phyloP scores from a whole-genome alignment of 106 monocot species.

The Allium cepa region DNA sequence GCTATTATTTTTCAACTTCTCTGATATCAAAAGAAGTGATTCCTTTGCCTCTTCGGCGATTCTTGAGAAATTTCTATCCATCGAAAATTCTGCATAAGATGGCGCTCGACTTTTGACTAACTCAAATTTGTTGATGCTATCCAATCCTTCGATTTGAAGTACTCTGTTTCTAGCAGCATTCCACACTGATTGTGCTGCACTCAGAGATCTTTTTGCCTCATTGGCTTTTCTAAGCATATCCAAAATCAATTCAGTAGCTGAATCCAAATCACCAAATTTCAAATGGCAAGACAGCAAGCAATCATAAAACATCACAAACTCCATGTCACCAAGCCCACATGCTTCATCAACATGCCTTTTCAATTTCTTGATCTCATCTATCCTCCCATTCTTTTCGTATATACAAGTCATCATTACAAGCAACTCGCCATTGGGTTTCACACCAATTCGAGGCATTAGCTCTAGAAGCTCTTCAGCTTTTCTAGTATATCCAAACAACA shows the following conservation, averaged over 20 bases:
- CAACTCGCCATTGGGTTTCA: slow-evolving; percentile 49
- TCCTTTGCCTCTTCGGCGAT: slow-evolving; percentile 56
- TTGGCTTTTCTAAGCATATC: slow-evolving; percentile 75
- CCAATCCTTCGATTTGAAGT: slow-evolving; percentile 4
- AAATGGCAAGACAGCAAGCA: slow-evolving; percentile 81
- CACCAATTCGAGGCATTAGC: slow-evolving; percentile 67
- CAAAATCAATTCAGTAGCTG: slow-evolving; percentile 59
- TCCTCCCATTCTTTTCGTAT: slow-evolving; percentile 77
- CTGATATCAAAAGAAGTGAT: slow-evolving; percentile 34
- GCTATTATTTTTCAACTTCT: slow-evolving; percentile 41
- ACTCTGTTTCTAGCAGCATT: slow-evolving; percentile 32
- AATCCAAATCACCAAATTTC: slow-evolving; percentile 66
- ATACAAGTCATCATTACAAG: slow-evolving; percentile 73
- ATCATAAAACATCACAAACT: slow-evolving; percentile 72
- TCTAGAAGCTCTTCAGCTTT: slow-evolving; percentile 85
- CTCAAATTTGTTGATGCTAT: slow-evolving; percentile 11
- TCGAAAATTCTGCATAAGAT: slow-evolving; percentile 49
- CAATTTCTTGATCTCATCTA: slow-evolving; percentile 68
- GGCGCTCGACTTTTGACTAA: slow-evolving; percentile 29
- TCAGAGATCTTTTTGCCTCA: slow-evolving; percentile 64
- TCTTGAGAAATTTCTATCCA: slow-evolving; percentile 45
- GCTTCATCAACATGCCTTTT: slow-evolving; percentile 61
- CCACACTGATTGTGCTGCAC: slow-evolving; percentile 52
- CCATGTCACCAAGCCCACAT: slow-evolving; percentile 35
- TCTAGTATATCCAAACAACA: slow-evolving; percentile 55